Evolutionary conservation across 1,139 yeast species (phyloP), one percentile per base, ranked within the genome.

Genomic region (Suhomyces guaymorum): DNA sequence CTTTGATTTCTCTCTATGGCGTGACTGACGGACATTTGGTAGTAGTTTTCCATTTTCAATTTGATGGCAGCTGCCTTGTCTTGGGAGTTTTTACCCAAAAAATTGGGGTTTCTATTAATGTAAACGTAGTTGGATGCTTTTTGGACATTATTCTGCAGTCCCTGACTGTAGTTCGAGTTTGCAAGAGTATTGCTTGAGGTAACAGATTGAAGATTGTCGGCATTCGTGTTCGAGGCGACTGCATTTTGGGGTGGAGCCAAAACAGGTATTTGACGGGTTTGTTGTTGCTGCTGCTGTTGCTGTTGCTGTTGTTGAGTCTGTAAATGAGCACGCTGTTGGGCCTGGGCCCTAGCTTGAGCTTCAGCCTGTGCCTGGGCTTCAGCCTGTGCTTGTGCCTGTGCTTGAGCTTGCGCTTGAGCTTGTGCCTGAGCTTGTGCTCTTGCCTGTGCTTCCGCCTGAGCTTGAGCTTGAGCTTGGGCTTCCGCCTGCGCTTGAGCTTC

Each of bases 51-150:
- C 37, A 84, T 61, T 42, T 80, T 79, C 35, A 84, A 61, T 58
- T 83, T 83, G 24, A 82, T 78, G 7, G 87, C 82, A 2, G 88
- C 75, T 1, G 92, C 86, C 48, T 77, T 80, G 51, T 84, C 92
- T 52, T 82, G 90, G 1, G 87, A 69, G 9, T 69, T 54, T 45
- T 82, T 81, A 28, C 79, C 73, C 51, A 84, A 67, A 49, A 75
- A 67, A 44, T 85, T 94, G 0, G 97, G 97, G 51, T 86, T 89
- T 46, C 97, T 78, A 52, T 84, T 90, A 61, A 90, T 85, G 52
- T 80, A 76, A 37, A 84, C 88, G 48, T 82, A 82, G 43, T 69
- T 70, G 20, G 55, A 44, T 12, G 34, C 20, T 31, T 42, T 47
- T 2, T 46, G 38, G 9, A 29, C n/a, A n/a, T n/a, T 27, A 15